A percentile compares a stretch with the other conserved stretches of the same genome.
These are phyloP conservation scores for Backusella liffmaniae DNA, from an alignment of 192 early-diverging fungal species.

Conservation along the genomic window DNA sequence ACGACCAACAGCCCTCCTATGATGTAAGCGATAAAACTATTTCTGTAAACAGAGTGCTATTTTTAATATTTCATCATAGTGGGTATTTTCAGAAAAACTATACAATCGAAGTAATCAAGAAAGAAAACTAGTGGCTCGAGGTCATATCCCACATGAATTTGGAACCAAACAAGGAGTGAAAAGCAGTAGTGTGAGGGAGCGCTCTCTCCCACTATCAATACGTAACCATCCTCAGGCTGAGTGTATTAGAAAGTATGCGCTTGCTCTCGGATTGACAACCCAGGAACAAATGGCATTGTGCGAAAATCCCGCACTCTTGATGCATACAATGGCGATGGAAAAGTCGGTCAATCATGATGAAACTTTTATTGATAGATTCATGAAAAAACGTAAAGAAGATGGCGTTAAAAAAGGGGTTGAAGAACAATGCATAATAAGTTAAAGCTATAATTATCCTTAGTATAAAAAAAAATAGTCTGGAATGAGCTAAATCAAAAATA, in stretches of 20 bases:
- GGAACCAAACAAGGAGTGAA: neutral
- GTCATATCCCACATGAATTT: neutral
- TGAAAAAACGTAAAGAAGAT: neutral
- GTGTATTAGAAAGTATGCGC: slow-evolving; percentile 13
- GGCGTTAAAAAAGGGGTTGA: neutral
- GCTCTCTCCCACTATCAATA: neutral
- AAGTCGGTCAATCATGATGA: neutral
- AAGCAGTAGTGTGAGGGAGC: neutral
- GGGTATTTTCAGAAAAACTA: slow-evolving; percentile 30
- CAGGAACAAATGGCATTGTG: slow-evolving; percentile 20
- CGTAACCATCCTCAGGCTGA: slow-evolving; percentile 19
- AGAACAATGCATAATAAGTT: slow-evolving; percentile 1
- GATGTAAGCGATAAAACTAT: slow-evolving; percentile 19
- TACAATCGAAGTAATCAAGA: slow-evolving; percentile 13
- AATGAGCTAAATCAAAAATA: neutral
- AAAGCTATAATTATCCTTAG: neutral
- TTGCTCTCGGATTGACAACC: slow-evolving; percentile 19
- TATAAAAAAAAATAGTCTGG: neutral
- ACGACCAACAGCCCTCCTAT: slow-evolving; percentile 32
- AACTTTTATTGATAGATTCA: neutral
- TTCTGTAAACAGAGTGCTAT: neutral
- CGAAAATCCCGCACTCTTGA: slow-evolving; percentile 21
- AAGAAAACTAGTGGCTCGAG: neutral
- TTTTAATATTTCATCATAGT: slow-evolving; percentile 15
- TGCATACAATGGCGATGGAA: slow-evolving; percentile 16